Evolutionary conservation across 2,329 filamentous ascomycete species (phyloP).

Genomic region (Drechslerella stenobrocha): DNA sequence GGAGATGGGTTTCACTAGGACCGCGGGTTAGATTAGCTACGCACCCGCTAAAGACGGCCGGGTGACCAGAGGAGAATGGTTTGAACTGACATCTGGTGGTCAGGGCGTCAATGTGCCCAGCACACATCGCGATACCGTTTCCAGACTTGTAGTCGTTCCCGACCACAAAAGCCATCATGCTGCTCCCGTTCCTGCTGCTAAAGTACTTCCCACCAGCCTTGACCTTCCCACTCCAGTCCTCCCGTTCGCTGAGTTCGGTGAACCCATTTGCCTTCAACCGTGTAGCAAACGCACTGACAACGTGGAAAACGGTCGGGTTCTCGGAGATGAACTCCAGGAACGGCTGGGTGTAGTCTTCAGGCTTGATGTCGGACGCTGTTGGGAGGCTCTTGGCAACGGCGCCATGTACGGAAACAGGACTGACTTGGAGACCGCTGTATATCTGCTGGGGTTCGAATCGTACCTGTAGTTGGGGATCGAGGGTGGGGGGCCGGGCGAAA

Average conservation of each 20-base stretch:
- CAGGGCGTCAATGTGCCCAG: constrained; percentile 88
- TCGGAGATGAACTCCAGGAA: constrained; percentile 84
- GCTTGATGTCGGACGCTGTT: constrained; percentile 52
- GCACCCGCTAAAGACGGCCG: too few relatives aligned
- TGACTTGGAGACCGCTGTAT: neutral
- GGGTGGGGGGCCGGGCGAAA: constrained; percentile 8
- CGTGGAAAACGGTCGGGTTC: constrained; percentile 92
- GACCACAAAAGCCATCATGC: constrained; percentile 80
- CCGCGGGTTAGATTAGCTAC: constrained; percentile 4
- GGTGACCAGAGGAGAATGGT: neutral
- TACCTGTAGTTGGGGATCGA: neutral
- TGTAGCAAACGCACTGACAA: constrained; percentile 75
- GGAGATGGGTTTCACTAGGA: constrained; percentile 79
- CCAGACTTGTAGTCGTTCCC: constrained; percentile 79
- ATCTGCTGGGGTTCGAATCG: neutral
- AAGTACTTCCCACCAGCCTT: constrained; percentile 85
- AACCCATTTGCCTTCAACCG: constrained; percentile 75
- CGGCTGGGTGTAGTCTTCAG: constrained; percentile 74
- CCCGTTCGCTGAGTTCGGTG: constrained; percentile 72
- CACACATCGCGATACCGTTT: constrained; percentile 84
- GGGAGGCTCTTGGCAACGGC: constrained; percentile 11
- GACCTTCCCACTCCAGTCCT: constrained; percentile 73
- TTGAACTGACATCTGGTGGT: constrained; percentile 67
- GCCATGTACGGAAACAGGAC: neutral
- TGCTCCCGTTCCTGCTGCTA: constrained; percentile 79